Conservation (phyloP, 768 basidiomycete genomes). For the Russula earlei region DNA sequence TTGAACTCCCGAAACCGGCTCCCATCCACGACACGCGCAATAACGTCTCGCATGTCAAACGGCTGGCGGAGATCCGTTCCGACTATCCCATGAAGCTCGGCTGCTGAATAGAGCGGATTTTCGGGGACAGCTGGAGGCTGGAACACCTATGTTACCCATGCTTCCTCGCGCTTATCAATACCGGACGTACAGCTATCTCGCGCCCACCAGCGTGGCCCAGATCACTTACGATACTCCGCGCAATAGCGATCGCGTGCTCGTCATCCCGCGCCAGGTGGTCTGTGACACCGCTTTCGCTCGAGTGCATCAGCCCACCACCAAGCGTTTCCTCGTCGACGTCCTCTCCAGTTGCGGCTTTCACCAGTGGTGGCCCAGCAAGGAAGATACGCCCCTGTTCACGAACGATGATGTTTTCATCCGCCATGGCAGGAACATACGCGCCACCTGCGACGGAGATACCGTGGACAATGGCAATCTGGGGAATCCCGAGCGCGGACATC, state of each 20-base stretch:
- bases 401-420: conserved; percentile 88
- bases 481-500: conserved; percentile 86
- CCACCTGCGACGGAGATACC: conserved; percentile 93
- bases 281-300: conserved; percentile 82
- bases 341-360: conserved; percentile 92
- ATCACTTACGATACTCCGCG: conserved; percentile 68
- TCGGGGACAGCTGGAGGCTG: conserved; percentile 53
- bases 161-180: not conserved
- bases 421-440: conserved; percentile 94
- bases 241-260: conserved; percentile 75
- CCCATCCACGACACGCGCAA: conserved; percentile 85
- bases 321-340: conserved; percentile 87
- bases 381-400: conserved; percentile 90
- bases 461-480: conserved; percentile 88
- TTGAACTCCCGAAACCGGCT: conserved; percentile 93
- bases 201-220: conserved; percentile 54
- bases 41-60: conserved; percentile 92
- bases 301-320: conserved; percentile 87
- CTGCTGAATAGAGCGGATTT: conserved; percentile 66
- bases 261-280: conserved; percentile 83
- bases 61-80: conserved; percentile 81
- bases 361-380: conserved; percentile 88
- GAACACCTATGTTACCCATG: not conserved
- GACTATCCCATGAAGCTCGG: conserved; percentile 85
- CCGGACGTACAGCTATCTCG: conserved; percentile 37